Percentiles rank a stretch among this genome's conserved stretches.
phyloP scores from a whole-genome alignment of 192 early-diverging fungal species.

The Backusella psychrophila region DNA sequence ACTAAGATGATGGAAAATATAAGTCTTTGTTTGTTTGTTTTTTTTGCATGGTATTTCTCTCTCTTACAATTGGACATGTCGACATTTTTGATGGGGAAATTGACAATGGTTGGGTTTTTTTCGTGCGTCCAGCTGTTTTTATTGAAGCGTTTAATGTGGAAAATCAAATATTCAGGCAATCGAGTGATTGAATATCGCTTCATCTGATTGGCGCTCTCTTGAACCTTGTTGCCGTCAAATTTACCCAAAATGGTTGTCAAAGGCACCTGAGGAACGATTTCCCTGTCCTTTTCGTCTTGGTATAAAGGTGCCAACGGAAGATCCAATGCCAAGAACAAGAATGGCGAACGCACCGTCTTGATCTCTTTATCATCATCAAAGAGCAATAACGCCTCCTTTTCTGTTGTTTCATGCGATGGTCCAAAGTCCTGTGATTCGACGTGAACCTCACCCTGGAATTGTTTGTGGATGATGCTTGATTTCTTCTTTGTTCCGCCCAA shows the following conservation, averaged over 20 bases:
- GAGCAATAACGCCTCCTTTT: conserved; percentile 36
- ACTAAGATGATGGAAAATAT: conserved; percentile 26
- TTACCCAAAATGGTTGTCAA: conserved; percentile 78
- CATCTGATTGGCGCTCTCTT: conserved; percentile 53
- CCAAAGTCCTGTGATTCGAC: conserved; percentile 68
- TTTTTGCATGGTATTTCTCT: too few species aligned
- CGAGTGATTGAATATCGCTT: conserved; percentile 72
- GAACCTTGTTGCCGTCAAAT: conserved; percentile 76
- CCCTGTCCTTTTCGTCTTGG: conserved; percentile 77
- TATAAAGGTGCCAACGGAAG: conserved; percentile 90
- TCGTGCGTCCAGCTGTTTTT: conserved; percentile 82
- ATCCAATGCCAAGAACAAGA: conserved; percentile 87
- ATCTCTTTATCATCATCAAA: conserved; percentile 53
- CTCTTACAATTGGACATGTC: conserved; percentile 77
- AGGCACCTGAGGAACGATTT: conserved; percentile 92
- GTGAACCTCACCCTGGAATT: conserved; percentile 84
- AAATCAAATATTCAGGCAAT: conserved; percentile 85
- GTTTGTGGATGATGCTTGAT: conserved; percentile 64
- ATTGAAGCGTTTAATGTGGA: conserved; percentile 88
- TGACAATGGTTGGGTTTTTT: conserved; percentile 97
- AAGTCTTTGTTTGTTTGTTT: neutral
- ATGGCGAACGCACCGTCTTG: conserved; percentile 59
- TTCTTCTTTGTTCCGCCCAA: conserved; percentile 77
- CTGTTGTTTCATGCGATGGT: conserved; percentile 35
- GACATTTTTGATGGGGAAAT: conserved; percentile 85